These are phyloP conservation scores for Lecanosticta acicola DNA, from an alignment of 2,329 filamentous ascomycete species.

Conservation along the genomic window DNA sequence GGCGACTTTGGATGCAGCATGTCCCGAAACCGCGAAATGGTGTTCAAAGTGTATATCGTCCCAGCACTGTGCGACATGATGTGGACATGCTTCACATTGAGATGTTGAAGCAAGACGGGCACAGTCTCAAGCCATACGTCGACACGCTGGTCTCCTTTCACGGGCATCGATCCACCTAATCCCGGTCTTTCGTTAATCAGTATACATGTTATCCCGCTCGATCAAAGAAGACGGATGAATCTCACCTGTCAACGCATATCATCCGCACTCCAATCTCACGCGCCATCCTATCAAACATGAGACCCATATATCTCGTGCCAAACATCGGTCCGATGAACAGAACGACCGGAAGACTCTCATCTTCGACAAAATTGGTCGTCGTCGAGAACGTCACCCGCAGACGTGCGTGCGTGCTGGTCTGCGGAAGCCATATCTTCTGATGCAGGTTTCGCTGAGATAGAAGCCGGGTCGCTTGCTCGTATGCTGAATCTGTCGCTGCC, in stretches of 20 bases:
- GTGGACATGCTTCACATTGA: conserved; percentile 37
- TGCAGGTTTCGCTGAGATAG: conserved; percentile 22
- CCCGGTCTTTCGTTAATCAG: conserved; percentile 34
- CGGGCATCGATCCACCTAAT: conserved; percentile 41
- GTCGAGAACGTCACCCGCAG: conserved; percentile 30
- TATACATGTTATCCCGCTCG: background rate
- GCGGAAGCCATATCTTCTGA: conserved; percentile 25
- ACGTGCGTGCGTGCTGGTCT: conserved; percentile 18
- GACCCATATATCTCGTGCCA: conserved; percentile 30
- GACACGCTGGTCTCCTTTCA: conserved; percentile 35
- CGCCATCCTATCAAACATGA: conserved; percentile 30
- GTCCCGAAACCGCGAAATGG: conserved; percentile 32
- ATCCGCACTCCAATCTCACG: conserved; percentile 33
- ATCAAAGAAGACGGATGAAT: no score
- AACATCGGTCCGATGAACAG: conserved; percentile 40
- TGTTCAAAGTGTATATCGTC: conserved; percentile 42
- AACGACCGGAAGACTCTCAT: conserved; percentile 26
- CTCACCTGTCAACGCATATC: conserved; percentile 37
- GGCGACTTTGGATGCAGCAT: conserved; percentile 31
- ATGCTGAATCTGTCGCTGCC: background rate
- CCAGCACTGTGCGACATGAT: conserved; percentile 40
- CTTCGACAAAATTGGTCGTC: conserved; percentile 28
- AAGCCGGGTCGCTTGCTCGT: conserved; percentile 8
- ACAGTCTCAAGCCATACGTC: conserved; percentile 39
- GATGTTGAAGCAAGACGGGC: conserved; percentile 34